Percentiles rank a stretch among this genome's conserved stretches.
Evolutionary conservation across 1,139 yeast species (phyloP).

Genomic region (Taphrina populina): DNA sequence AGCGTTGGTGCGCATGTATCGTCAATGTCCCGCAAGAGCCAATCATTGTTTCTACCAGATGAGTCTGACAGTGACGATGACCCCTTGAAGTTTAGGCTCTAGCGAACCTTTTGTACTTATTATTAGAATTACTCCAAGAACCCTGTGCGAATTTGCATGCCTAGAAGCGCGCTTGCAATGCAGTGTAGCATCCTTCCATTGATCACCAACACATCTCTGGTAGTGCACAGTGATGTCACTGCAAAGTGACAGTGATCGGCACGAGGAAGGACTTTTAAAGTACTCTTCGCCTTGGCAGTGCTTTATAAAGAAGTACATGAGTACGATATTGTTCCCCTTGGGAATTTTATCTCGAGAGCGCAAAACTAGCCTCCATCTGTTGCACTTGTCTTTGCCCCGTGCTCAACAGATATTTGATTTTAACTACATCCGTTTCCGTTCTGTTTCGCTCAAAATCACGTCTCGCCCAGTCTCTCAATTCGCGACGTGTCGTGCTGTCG

Average conservation of each 20-base stretch:
- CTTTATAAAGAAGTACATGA: no score
- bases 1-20: no score
- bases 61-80: constrained; percentile 31
- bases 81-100: constrained; percentile 24
- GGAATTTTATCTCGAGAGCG: constrained; percentile 14
- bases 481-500: constrained; percentile 10
- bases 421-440: constrained; percentile 20
- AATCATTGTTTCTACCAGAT: constrained; percentile 9
- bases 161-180: no score
- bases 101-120: not conserved
- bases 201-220: no score
- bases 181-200: no score
- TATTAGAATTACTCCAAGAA: no score
- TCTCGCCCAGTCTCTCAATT: constrained; percentile 25
- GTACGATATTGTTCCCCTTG: not conserved
- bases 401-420: constrained; percentile 20
- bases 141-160: no score
- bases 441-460: constrained; percentile 28
- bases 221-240: no score
- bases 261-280: no score
- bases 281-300: no score
- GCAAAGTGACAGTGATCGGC: no score
- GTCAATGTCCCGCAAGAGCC: no score
- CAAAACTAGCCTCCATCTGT: constrained; percentile 33
- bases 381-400: constrained; percentile 31